These are phyloP conservation scores for Penicillium olsonii DNA, from an alignment of 2,329 filamentous ascomycete species.

Conservation along the genomic window DNA sequence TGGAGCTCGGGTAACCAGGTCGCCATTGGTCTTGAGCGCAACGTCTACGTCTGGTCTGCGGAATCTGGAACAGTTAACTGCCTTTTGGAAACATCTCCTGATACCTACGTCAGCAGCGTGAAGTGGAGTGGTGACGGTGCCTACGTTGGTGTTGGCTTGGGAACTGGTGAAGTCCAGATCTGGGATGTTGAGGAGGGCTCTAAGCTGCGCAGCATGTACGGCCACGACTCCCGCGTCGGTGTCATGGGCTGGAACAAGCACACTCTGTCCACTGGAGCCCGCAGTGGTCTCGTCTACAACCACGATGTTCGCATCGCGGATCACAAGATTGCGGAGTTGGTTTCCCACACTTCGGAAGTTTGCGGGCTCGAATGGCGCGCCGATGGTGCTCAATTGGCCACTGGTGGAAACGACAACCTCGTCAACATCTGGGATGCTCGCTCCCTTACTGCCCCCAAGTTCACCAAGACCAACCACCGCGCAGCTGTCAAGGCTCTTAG, in stretches of 20 bases:
- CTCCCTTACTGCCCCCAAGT: constrained; percentile 89
- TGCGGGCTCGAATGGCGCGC: constrained; percentile 97
- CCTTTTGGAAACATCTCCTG: constrained; percentile 80
- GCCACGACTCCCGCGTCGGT: constrained; percentile 92
- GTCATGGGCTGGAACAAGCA: constrained; percentile 99
- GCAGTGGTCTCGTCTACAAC: constrained; percentile 95
- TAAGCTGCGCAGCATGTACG: constrained; percentile 98
- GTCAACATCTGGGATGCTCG: constrained; percentile 99
- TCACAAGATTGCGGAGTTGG: constrained; percentile 96
- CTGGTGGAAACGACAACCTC: constrained; percentile 97
- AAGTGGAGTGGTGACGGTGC: constrained; percentile 98
- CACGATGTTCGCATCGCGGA: constrained; percentile 97
- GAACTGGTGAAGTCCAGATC: constrained; percentile 95
- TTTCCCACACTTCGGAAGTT: constrained; percentile 96
- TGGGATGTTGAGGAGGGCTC: constrained; percentile 95
- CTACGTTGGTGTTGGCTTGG: constrained; percentile 92
- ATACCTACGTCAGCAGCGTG: constrained; percentile 96
- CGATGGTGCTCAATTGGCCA: constrained; percentile 94
- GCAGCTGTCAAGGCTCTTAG: constrained; percentile 96
- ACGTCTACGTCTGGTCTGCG: constrained; percentile 97
- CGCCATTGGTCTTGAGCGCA: constrained; percentile 93
- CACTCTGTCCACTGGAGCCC: constrained; percentile 88
- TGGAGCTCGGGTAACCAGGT: constrained; percentile 99
- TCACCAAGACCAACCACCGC: constrained; percentile 99
- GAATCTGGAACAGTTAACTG: constrained; percentile 88